Conservation (phyloP, 495 filamentous ascomycete genomes). For the Zalerion maritima region DNA sequence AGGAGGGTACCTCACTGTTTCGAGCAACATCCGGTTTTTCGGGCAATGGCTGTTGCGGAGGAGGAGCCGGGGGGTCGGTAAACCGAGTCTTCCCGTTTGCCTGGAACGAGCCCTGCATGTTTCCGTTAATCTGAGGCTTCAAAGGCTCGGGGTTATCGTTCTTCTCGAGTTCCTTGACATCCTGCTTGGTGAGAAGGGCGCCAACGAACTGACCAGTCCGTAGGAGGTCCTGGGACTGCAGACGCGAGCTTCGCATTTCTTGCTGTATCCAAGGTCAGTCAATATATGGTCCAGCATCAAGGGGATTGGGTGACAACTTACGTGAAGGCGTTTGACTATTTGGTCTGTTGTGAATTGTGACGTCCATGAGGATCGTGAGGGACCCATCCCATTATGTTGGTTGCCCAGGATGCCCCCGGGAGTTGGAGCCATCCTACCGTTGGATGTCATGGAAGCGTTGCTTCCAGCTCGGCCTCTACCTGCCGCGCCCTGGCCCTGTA, state of each 20-base stretch:
- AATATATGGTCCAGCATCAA: slow-evolving; percentile 5
- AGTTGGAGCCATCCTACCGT: slow-evolving; percentile 35
- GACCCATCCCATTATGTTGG: slow-evolving; percentile 33
- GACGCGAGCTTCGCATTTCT: slow-evolving; percentile 75
- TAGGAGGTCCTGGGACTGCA: slow-evolving; percentile 71
- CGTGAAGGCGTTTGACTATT: slow-evolving; percentile 83
- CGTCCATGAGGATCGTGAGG: slow-evolving; percentile 51
- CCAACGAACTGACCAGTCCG: slow-evolving; percentile 71
- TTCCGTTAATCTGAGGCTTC: slow-evolving; percentile 24
- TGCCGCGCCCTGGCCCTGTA: slow-evolving; percentile 28
- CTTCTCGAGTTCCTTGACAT: slow-evolving; percentile 47
- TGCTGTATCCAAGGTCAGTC: slow-evolving; percentile 34
- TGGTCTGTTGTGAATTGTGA: slow-evolving; percentile 85
- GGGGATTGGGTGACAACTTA: slow-evolving; percentile 32
- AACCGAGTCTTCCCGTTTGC: slow-evolving; percentile 54
- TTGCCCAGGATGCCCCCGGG: slow-evolving; percentile 44
- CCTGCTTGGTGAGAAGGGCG: slow-evolving; percentile 55
- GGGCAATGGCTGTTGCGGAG: slow-evolving; percentile 79
- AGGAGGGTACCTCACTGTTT: slow-evolving; percentile 35
- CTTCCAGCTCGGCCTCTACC: slow-evolving; percentile 60
- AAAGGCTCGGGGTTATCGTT: slow-evolving; percentile 29
- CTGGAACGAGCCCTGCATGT: slow-evolving; percentile 29
- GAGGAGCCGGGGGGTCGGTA: slow-evolving; percentile 79
- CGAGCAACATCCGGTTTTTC: slow-evolving; percentile 68
- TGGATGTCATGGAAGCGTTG: slow-evolving; percentile 50